Base-by-base conservation (phyloP, 139 green algal genomes). In the Micractinium conductrix region DNA sequence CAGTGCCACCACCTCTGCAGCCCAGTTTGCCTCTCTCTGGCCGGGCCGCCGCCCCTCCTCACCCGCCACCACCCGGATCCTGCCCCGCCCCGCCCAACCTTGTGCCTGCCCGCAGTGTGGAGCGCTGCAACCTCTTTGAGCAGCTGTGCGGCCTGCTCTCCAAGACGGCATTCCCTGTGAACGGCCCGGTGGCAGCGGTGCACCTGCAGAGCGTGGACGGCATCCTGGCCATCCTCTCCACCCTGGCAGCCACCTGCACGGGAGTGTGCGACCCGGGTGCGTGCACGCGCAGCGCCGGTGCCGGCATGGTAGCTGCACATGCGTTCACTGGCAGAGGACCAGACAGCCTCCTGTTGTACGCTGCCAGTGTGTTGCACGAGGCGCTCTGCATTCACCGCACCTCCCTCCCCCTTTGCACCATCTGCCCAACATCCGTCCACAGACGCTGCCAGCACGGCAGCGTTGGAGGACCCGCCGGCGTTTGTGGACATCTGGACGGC, bases 151-250 rank as follows among this genome's bases (percentile, higher is more conserved):
- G 85, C 12, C 89, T 97, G 76, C 85, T 97, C 43, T 95, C 91
- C 60, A 95, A 95, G 81, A 95, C 93, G 0, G 95, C 96, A 12
- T 96, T 97, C 78, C 95, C 95, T 0, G 91, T 92, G 12, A 96
- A 96, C 82, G 89, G 89, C 42, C 85, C 88, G 33, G 81, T 98
- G 14, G 88, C 88, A 19, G 80, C 93, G 6, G 83, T 96, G 69
- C 94, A 99, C 84, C 79, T 96, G 55, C 92, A 98, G 42, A 93
- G 90, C 40, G 81, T 98, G 74, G 96, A 99, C 42, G 97, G 93
- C 35, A 89, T 99, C 67, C 87, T 98, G 63, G 94, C 93, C 33
- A 92, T 99, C 33, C 87, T 99, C 10, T 43, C 78, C 0, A 76
- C 89, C 1, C 84, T 97, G 28, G 86, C 88, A 16, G 35, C 53